Conservation (phyloP, 805 yeast species). For the Kuraishia ogatae region DNA sequence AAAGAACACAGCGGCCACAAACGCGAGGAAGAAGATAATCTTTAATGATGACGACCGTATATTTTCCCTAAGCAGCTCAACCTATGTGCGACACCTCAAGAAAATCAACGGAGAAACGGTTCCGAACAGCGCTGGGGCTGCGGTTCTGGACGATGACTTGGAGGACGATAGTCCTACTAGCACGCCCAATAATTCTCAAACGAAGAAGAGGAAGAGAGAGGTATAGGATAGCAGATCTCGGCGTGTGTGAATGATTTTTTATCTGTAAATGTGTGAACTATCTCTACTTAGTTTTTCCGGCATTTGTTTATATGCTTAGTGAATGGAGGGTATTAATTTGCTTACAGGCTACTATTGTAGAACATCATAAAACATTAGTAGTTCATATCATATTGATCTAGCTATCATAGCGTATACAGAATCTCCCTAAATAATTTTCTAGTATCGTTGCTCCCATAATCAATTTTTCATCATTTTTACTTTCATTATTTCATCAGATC, state of each 20-base stretch:
- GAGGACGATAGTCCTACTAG: conserved; percentile 3
- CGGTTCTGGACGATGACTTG: conserved; percentile 1
- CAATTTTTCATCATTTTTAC: too few species aligned
- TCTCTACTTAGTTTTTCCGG: too few species aligned
- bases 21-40: conserved; percentile 33
- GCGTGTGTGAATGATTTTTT: too few species aligned
- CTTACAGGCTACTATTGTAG: too few species aligned
- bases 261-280: background rate
- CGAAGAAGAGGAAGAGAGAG: conserved; percentile 2
- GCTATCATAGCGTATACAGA: too few species aligned
- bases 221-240: background rate
- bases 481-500: background rate
- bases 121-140: background rate
- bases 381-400: too few species aligned
- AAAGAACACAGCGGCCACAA: conserved; percentile 31
- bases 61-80: conserved; percentile 67
- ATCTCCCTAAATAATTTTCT: too few species aligned
- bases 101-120: conserved; percentile 27
- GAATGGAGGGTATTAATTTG: too few species aligned
- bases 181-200: background rate
- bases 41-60: conserved; percentile 72
- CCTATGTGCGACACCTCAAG: conserved; percentile 55
- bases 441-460: too few species aligned
- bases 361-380: too few species aligned
- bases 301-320: too few species aligned